Evolutionary conservation across 805 yeast species (phyloP).

Genomic region (Pichia rugopelliculosa): DNA sequence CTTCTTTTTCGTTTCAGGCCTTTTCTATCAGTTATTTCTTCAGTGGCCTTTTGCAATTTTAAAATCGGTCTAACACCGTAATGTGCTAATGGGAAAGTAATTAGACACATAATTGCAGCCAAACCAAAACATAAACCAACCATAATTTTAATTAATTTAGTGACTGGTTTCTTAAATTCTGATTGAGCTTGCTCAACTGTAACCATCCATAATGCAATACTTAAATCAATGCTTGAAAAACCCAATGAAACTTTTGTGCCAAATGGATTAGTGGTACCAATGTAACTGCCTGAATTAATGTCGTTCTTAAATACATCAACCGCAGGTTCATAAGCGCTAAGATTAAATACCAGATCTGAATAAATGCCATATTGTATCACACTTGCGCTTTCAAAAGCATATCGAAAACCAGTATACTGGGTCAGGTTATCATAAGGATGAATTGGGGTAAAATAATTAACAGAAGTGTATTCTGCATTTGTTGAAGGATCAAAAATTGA

Average conservation of each 20-base stretch:
- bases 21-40: slow-evolving; percentile 45
- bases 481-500: slow-evolving; percentile 31
- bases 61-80: slow-evolving; percentile 81
- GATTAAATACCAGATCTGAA: slow-evolving; percentile 1
- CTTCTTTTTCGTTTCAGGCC: slow-evolving; percentile 22
- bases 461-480: slow-evolving; percentile 28
- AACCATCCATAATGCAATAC: slow-evolving; percentile 60
- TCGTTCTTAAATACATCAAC: slow-evolving; percentile 12
- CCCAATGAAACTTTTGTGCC: slow-evolving; percentile 47
- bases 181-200: slow-evolving; percentile 56
- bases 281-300: slow-evolving; percentile 35
- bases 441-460: slow-evolving; percentile 21
- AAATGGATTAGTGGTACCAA: slow-evolving; percentile 31
- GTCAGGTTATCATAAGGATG: slow-evolving; percentile 19
- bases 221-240: slow-evolving; percentile 38
- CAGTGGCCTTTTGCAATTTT: slow-evolving; percentile 74
- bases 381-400: slow-evolving; percentile 34
- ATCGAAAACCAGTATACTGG: slow-evolving; percentile 30
- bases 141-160: slow-evolving; percentile 55
- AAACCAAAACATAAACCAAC: slow-evolving; percentile 74
- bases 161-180: slow-evolving; percentile 56
- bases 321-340: slow-evolving; percentile 20
- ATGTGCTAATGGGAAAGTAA: slow-evolving; percentile 80
- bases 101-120: slow-evolving; percentile 61
- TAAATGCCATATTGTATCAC: slow-evolving; percentile 3